Conservation (phyloP, 495 filamentous ascomycete genomes). For the Cercophora samala region DNA sequence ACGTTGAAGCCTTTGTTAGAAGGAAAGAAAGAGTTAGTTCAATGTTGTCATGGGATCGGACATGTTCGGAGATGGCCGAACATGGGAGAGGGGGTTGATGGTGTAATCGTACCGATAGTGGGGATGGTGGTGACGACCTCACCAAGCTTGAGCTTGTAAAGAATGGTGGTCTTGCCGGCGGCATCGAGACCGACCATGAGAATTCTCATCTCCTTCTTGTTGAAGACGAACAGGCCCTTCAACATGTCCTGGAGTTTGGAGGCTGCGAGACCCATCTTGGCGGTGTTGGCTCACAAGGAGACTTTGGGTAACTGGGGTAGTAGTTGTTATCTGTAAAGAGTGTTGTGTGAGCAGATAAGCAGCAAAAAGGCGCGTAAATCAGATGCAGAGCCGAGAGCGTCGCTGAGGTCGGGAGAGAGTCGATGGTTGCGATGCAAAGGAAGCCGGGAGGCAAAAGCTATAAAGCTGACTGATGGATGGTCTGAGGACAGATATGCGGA, state of each 20-base stretch:
- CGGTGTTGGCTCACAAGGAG: conserved; percentile 22
- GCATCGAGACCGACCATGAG: conserved; percentile 99
- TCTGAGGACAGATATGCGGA: conserved; percentile 36
- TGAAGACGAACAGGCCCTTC: conserved; percentile 63
- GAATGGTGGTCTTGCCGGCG: conserved; percentile 99
- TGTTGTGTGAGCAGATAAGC: conserved; percentile 18
- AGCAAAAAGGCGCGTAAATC: not conserved
- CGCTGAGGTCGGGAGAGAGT: not conserved
- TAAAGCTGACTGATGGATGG: conserved; percentile 20
- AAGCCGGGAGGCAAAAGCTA: conserved; percentile 9
- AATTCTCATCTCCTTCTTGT: conserved; percentile 99
- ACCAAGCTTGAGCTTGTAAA: conserved; percentile 99
- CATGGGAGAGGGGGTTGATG: not conserved
- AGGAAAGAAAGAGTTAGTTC: conserved; percentile 30
- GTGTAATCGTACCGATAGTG: conserved; percentile 84
- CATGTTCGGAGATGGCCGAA: not conserved
- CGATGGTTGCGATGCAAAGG: conserved; percentile 9
- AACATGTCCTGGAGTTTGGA: conserved; percentile 27
- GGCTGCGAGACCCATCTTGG: conserved; percentile 35
- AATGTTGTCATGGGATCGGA: not conserved
- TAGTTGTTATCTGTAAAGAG: conserved; percentile 17
- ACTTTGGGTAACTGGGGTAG: conserved; percentile 10
- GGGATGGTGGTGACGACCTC: conserved; percentile 99
- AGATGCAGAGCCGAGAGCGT: not conserved
- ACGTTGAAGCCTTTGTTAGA: conserved; percentile 86